Conservation (phyloP, 805 yeast genomes). For the Barnettozyma pratensis region DNA sequence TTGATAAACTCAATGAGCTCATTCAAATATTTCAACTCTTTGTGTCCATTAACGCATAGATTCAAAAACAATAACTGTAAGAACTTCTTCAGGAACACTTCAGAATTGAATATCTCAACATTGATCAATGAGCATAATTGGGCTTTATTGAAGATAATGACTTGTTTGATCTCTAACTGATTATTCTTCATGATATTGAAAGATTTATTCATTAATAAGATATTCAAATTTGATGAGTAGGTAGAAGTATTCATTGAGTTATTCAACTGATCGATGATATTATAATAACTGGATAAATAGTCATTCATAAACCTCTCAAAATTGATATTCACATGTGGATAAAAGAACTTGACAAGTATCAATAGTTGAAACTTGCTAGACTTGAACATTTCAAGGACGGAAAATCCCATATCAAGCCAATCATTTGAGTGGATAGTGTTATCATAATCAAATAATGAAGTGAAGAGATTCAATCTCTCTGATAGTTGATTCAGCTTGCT, state of each 20-base stretch:
- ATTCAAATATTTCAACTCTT: constrained; percentile 7
- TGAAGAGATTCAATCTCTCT: constrained; percentile 4
- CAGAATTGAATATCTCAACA: constrained; percentile 23
- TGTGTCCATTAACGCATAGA: constrained; percentile 13
- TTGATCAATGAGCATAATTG: constrained; percentile 19
- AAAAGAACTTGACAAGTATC: constrained; percentile 13
- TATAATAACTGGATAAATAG: constrained; percentile 22
- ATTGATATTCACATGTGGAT: constrained; percentile 10
- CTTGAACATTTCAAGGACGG: constrained; percentile 14
- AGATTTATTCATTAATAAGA: constrained; percentile 8
- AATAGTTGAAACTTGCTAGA: constrained; percentile 17
- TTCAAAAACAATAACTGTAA: constrained; percentile 20
- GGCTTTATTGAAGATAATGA: constrained; percentile 16
- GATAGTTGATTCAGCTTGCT: constrained; percentile 6
- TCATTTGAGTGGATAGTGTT: constrained; percentile 1
- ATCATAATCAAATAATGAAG: neutral
- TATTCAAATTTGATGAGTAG: constrained; percentile 13
- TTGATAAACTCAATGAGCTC: constrained; percentile 19
- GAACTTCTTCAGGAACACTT: constrained; percentile 15
- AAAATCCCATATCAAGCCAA: constrained; percentile 17
- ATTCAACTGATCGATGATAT: constrained; percentile 18
- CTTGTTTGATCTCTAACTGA: constrained; percentile 4
- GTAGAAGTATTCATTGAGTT: constrained; percentile 20
- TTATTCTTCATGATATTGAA: constrained; percentile 3
- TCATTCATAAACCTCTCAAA: constrained; percentile 13